Percentiles rank a stretch among this genome's conserved stretches.
Conservation (phyloP, 2,329 filamentous ascomycete species). For the Helicocarpus griseus region DNA sequence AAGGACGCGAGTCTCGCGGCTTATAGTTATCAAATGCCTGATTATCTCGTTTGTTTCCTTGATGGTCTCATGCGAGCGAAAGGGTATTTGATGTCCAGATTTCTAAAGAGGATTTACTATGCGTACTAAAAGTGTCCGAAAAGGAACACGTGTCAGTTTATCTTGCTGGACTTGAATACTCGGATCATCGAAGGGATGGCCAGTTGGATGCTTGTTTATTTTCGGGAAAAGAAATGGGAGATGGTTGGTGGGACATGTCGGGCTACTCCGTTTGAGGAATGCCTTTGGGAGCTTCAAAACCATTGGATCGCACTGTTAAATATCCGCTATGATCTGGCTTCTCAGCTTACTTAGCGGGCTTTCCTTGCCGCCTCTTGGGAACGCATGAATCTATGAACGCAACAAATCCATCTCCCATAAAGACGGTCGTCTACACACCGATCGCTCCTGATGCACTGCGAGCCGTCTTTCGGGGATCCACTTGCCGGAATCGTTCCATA, state of each 20-base stretch:
- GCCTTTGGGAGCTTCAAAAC: slow-evolving; percentile 40
- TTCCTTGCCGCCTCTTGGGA: slow-evolving; percentile 15
- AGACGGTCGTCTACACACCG: slow-evolving; percentile 37
- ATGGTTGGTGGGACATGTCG: slow-evolving; percentile 43
- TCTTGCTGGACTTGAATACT: slow-evolving; percentile 48
- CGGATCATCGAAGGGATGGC: slow-evolving; percentile 53
- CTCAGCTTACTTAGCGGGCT: slow-evolving; percentile 11
- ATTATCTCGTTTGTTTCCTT: slow-evolving; percentile 46
- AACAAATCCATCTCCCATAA: slow-evolving; percentile 16
- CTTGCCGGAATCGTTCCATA: slow-evolving; percentile 49
- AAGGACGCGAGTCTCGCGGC: slow-evolving; percentile 53
- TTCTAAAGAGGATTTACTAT: slow-evolving; percentile 38
- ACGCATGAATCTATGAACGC: slow-evolving; percentile 24
- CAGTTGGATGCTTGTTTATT: slow-evolving; percentile 32
- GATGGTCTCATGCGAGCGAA: slow-evolving; percentile 24
- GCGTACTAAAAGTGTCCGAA: slow-evolving; percentile 32
- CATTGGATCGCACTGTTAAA: slow-evolving; percentile 10
- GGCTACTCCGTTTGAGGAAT: slow-evolving; percentile 37
- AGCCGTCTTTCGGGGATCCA: slow-evolving; percentile 27
- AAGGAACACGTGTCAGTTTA: slow-evolving; percentile 42
- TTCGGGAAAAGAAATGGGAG: slow-evolving; percentile 31
- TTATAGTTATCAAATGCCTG: slow-evolving; percentile 58
- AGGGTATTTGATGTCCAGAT: slow-evolving; percentile 37
- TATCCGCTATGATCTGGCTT: background rate
- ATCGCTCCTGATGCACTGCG: slow-evolving; percentile 18